Evolutionary conservation across 108 stramenopile species (phyloP).

Genomic region (Epithemia pelagica): DNA sequence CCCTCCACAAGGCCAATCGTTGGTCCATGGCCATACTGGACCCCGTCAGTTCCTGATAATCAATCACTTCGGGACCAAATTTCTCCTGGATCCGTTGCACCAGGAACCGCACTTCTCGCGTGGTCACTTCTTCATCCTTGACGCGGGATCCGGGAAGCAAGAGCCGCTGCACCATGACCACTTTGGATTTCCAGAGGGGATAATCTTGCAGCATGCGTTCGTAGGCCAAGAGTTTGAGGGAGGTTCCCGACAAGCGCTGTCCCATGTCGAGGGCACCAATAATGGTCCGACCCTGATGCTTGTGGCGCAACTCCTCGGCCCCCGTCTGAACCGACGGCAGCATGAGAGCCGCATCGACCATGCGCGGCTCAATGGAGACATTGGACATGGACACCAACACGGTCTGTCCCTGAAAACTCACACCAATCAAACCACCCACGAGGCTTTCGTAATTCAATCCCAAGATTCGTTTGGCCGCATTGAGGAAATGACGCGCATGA

Average conservation of each 20-base stretch:
- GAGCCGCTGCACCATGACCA: constrained; percentile 92
- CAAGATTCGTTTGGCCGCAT: constrained; percentile 96
- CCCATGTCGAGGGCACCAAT: constrained; percentile 90
- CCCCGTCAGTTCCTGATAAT: constrained; percentile 83
- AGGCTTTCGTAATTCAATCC: constrained; percentile 89
- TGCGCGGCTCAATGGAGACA: constrained; percentile 92
- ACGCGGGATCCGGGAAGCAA: constrained; percentile 74
- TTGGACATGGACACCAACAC: constrained; percentile 96
- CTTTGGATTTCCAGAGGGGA: constrained; percentile 79
- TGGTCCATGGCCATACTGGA: constrained; percentile 69
- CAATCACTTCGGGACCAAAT: constrained; percentile 82
- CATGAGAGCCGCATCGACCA: constrained; percentile 60
- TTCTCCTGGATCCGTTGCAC: constrained; percentile 74
- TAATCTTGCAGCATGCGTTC: constrained; percentile 92
- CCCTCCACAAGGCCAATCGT: constrained; percentile 82
- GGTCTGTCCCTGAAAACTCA: constrained; percentile 83
- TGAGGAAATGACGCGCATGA: constrained; percentile 99
- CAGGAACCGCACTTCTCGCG: constrained; percentile 60
- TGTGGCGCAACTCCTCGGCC: constrained; percentile 41
- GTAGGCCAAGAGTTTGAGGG: constrained; percentile 93
- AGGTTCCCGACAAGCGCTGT: constrained; percentile 88
- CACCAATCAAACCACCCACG: constrained; percentile 92
- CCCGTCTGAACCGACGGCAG: constrained; percentile 57
- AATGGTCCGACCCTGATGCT: constrained; percentile 71
- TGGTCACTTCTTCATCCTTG: constrained; percentile 81